Evolutionary conservation across 2,329 filamentous ascomycete genomes (phyloP), one percentile per base, ranked within the genome.

Genomic region (Botrytis byssoidea): DNA sequence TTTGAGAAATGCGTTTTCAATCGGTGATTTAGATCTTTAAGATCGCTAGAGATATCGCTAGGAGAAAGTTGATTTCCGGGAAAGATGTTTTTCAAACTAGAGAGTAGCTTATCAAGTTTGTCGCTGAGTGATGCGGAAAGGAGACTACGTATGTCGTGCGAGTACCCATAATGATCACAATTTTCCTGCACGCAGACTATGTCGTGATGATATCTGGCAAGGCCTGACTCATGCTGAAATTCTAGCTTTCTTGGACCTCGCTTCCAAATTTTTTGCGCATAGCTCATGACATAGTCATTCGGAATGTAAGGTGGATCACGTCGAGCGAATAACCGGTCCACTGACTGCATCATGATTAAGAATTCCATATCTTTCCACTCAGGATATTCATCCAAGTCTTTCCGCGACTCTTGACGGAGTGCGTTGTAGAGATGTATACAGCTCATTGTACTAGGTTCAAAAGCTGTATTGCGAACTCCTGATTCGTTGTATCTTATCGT

Each of bases 401-500:
- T 71, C n/a, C n/a, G 25, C 25, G 69, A 29, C 59, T 74, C 51
- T 20, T 76, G 74, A 16, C 72, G 65, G 3, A 77, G 57, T 10
- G 75, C 72, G 32, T 76, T 77, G 72, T 75, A 76, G 16, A 76
- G 59, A 60, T 77, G 75, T 29, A 70, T 67, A n/a, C 76, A 74
- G 44, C 51, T 55, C 1, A 55, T 55, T 55, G n/a, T 55, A 29
- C 51, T 55, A 29, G 51, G 25, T 55, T 55, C 51, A 29, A 29
- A 29, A 3, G 51, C 51, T 55, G n/a, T 1, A 29, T 55, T 18
- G 29, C 12, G 14, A 29, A 29, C n/a, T 55, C n/a, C 51, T 2
- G 51, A 0, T 29, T 29, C 51, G 29, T 77, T 74, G 65, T 76
- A 69, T 10, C 65, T 72, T 20, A 77, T 61, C 22, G 74, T 74